phyloP scores from a whole-genome alignment of 352 stramenopile species.

The Phytopythium montanum region DNA sequence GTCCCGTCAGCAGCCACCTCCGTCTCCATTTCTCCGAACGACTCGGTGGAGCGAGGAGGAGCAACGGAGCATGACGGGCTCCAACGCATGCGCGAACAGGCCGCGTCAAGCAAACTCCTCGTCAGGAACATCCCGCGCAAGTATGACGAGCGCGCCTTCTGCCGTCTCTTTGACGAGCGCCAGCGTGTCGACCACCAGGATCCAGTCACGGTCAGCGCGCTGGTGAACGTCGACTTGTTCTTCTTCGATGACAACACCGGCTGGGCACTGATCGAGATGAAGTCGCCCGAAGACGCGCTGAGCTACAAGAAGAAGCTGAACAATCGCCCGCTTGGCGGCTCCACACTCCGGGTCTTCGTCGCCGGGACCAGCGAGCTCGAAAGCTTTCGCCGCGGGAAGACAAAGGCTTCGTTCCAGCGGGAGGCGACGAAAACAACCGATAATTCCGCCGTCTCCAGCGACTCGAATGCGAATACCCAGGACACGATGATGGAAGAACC shows the following conservation, averaged over 20 bases:
- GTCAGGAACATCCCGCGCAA: conserved; percentile 59
- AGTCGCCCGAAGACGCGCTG: conserved; percentile 35
- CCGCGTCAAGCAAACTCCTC: conserved; percentile 61
- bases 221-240: conserved; percentile 63
- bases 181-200: conserved; percentile 11
- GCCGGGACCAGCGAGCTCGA: conserved; percentile 58
- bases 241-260: conserved; percentile 60
- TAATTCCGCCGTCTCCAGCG: not conserved
- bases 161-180: conserved; percentile 42
- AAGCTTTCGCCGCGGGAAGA: conserved; percentile 53
- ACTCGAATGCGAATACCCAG: conserved; percentile 15
- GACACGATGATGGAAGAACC: conserved; percentile 7
- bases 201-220: conserved; percentile 8
- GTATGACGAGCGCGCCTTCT: conserved; percentile 36
- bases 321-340: conserved; percentile 42
- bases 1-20: not conserved
- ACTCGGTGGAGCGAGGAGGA: not conserved
- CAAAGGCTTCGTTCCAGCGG: conserved; percentile 27
- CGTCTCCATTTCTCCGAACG: conserved; percentile 5
- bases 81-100: not conserved
- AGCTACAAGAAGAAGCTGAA: conserved; percentile 58
- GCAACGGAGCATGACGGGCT: not conserved
- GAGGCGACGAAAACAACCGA: conserved; percentile 18
- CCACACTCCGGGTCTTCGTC: conserved; percentile 50
- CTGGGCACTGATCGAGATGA: conserved; percentile 75